Conservation (phyloP, 345 rosid genomes). For the Camelina neglecta region DNA sequence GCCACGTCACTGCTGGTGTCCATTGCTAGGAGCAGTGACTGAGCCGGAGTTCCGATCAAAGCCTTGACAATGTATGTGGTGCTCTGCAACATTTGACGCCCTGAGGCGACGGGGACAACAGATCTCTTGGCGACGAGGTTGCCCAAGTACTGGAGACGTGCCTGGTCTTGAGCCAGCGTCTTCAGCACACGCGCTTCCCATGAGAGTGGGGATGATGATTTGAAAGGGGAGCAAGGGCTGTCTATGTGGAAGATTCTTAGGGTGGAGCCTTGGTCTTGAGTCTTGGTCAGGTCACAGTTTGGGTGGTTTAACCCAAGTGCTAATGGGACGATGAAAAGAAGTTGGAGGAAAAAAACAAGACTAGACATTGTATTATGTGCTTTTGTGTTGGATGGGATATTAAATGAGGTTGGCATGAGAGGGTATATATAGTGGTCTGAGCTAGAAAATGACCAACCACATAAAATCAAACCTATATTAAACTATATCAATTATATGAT, state of each 20-base stretch:
- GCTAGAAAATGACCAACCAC: constrained; percentile 26
- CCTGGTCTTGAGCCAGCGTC: constrained; percentile 70
- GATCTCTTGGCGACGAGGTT: constrained; percentile 74
- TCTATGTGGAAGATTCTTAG: constrained; percentile 73
- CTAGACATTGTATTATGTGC: constrained; percentile 20
- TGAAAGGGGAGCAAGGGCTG: constrained; percentile 87
- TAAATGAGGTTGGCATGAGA: constrained; percentile 30
- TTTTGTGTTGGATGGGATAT: constrained; percentile 33
- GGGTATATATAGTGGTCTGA: constrained; percentile 44
- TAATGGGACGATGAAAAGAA: constrained; percentile 42
- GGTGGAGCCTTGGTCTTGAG: constrained; percentile 61
- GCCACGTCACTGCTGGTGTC: constrained; percentile 92
- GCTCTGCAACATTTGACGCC: constrained; percentile 77
- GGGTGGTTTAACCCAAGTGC: constrained; percentile 52
- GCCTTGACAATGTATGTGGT: constrained; percentile 79
- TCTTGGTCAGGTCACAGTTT: constrained; percentile 48
- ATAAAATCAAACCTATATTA: constrained; percentile 10
- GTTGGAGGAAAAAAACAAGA: constrained; percentile 41
- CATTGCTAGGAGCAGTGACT: constrained; percentile 77
- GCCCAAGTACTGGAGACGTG: constrained; percentile 65
- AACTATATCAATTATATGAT: constrained; percentile 2
- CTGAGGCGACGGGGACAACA: constrained; percentile 85
- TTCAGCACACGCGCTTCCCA: constrained; percentile 84
- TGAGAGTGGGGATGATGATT: constrained; percentile 60
- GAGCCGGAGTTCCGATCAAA: constrained; percentile 80